Evolutionary conservation across 345 rosid genomes (phyloP).

Genomic region (Brassica nigra): DNA sequence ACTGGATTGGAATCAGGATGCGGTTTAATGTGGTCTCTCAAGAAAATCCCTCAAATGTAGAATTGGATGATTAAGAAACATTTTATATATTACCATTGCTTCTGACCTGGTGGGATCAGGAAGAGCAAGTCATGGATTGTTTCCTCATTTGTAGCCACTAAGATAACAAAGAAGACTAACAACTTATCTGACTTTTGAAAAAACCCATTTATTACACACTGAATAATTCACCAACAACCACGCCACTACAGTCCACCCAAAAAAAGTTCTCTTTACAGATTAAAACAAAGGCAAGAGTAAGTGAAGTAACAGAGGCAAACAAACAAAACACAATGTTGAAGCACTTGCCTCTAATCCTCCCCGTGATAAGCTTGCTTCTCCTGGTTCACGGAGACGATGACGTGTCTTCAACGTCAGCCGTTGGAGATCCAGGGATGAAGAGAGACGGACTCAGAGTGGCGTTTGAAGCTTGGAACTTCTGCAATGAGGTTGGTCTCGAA

Average conservation of each 20-base stretch:
- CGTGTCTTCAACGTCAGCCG: constrained; percentile 43
- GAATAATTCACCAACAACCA: constrained; percentile 35
- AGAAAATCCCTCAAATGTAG: neutral
- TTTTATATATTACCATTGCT: neutral
- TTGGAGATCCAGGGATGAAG: constrained; percentile 85
- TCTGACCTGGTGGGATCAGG: neutral
- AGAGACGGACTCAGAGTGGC: constrained; percentile 75
- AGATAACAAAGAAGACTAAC: constrained; percentile 21
- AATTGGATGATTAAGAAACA: no score
- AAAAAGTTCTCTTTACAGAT: neutral
- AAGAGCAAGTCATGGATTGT: constrained; percentile 28
- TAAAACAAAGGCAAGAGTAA: neutral
- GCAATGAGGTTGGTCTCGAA: constrained; percentile 84
- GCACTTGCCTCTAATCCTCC: neutral
- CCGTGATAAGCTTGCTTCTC: constrained; percentile 27
- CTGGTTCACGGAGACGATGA: constrained; percentile 18
- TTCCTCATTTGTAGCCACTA: constrained; percentile 26
- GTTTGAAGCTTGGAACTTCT: constrained; percentile 89
- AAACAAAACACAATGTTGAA: neutral
- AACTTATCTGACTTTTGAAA: constrained; percentile 15
- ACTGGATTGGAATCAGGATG: neutral
- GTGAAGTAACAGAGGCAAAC: constrained; percentile 5
- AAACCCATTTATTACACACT: constrained; percentile 12
- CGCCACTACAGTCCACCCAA: constrained; percentile 27
- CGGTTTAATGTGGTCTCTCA: neutral